Evolutionary conservation across 257 asterid genomes (phyloP), one percentile per base, ranked within the genome.

Genomic region (Salvia hispanica): DNA sequence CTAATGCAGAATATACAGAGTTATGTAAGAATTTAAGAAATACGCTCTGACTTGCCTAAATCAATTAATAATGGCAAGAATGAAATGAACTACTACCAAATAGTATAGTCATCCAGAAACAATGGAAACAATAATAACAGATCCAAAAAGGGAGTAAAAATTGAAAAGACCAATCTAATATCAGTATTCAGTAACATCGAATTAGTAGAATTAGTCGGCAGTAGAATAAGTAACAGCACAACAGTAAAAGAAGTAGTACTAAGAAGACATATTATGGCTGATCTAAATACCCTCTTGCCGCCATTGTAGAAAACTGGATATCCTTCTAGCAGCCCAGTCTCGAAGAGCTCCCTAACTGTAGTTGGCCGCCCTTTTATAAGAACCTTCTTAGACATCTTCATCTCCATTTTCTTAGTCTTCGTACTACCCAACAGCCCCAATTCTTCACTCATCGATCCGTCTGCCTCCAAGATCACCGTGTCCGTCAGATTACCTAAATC

Each of bases 301-400:
- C 93, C 99, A 71, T 94, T 91, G 83, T 94, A 94, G 82, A 94
- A 86, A 81, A 94, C 98, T 5, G 96, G 96, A 74, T 94, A 91
- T 48, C 96, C 99, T 82, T 94, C 99, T 7, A 94, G 83, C 69
- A 87, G 78, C 21, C 98, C 99, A 6, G 99, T 94, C 82, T 81
- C 90, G 21, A 94, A 88, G 62, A 94, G 98, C 83, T 94, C 98
- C 51, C 84, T 81, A 34, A 94, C 99, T 12, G 98, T 94, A 3
- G 86, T 72, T 21, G 96, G 96, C 71, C 88, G 84, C 70, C 85
- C 89, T 54, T 72, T 82, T 6, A 86, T 42, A 31, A 73, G 82
- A 59, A 86, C 77, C 70, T 87, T 83, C 83, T 86, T 86, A 0
- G 88, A 80, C 85, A 82, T 86, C 79, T 88, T 79, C 91, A 84